Conservation (phyloP, 139 green algal genomes). For the Volvox reticuliferus region DNA sequence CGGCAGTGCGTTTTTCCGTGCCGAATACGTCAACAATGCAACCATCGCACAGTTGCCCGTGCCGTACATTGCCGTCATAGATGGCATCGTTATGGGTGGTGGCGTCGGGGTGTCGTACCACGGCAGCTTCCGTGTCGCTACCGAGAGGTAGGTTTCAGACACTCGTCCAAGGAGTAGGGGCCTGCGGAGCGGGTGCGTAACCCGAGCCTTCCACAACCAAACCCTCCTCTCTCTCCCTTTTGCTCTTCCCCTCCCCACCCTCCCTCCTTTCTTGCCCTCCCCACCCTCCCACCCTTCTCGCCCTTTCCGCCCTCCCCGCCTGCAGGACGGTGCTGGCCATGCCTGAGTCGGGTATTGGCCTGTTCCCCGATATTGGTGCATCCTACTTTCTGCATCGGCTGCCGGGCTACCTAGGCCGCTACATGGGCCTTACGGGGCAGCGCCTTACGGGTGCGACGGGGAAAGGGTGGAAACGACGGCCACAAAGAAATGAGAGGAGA, state of each 20-base stretch:
- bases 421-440: slow-evolving; percentile 86
- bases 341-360: slow-evolving; percentile 96
- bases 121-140: slow-evolving; percentile 89
- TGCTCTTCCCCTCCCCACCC: no score
- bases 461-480: background rate
- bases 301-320: background rate
- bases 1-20: slow-evolving; percentile 67
- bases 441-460: slow-evolving; percentile 74
- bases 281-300: background rate
- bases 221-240: no score
- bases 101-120: slow-evolving; percentile 91
- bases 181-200: background rate
- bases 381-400: slow-evolving; percentile 86
- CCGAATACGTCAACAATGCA: slow-evolving; percentile 70
- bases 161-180: background rate
- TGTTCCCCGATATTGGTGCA: slow-evolving; percentile 96
- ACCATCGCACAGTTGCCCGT: slow-evolving; percentile 62
- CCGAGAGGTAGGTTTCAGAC: slow-evolving; percentile 75
- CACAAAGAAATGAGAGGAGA: no score
- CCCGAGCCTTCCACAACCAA: no score
- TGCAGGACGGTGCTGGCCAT: slow-evolving; percentile 95
- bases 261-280: background rate
- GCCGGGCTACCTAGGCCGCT: slow-evolving; percentile 76
- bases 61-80: slow-evolving; percentile 89
- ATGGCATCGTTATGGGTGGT: slow-evolving; percentile 96